Percentiles rank a stretch among this genome's conserved stretches.
Evolutionary conservation across 2,329 filamentous ascomycete genomes (phyloP).

Genomic region (Aplosporella prunicola): DNA sequence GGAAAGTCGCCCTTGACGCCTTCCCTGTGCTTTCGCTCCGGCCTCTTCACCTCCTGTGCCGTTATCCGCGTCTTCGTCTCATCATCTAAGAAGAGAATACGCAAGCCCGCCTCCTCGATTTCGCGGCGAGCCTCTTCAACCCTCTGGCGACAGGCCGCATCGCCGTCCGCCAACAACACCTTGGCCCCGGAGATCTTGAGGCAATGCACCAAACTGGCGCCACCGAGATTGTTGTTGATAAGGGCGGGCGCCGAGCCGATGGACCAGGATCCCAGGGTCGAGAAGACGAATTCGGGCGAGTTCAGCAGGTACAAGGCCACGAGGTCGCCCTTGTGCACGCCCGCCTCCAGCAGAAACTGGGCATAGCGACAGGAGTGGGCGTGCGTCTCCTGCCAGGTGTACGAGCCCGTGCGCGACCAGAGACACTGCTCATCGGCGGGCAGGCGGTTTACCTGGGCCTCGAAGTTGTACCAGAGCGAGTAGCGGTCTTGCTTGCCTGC

Average conservation of each 20-base stretch:
- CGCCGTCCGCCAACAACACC: slow-evolving; percentile 51
- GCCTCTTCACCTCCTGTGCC: slow-evolving; percentile 34
- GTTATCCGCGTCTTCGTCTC: slow-evolving; percentile 34
- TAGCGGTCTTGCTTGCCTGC: slow-evolving; percentile 32
- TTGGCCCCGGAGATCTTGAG: slow-evolving; percentile 48
- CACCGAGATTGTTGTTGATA: slow-evolving; percentile 62
- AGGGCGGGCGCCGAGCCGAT: slow-evolving; percentile 60
- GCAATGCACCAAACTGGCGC: slow-evolving; percentile 56
- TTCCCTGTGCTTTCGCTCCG: slow-evolving; percentile 35
- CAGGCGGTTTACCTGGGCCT: slow-evolving; percentile 37
- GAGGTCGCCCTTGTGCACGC: slow-evolving; percentile 50
- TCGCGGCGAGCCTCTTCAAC: slow-evolving; percentile 39
- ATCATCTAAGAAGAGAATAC: slow-evolving; percentile 43
- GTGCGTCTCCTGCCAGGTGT: slow-evolving; percentile 30
- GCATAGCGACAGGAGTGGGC: slow-evolving; percentile 27
- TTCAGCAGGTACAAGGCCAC: slow-evolving; percentile 61
- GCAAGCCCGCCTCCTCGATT: slow-evolving; percentile 51
- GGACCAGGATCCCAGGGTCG: slow-evolving; percentile 44
- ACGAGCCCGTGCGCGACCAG: slow-evolving; percentile 50
- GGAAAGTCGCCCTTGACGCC: slow-evolving; percentile 33
- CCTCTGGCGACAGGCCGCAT: slow-evolving; percentile 23
- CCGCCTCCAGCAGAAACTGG: slow-evolving; percentile 28
- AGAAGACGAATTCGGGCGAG: slow-evolving; percentile 58
- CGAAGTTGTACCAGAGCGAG: slow-evolving; percentile 59
- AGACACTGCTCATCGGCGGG: slow-evolving; percentile 31